phyloP scores from a whole-genome alignment of 164 flowering plant species.

The Saururus chinensis region DNA sequence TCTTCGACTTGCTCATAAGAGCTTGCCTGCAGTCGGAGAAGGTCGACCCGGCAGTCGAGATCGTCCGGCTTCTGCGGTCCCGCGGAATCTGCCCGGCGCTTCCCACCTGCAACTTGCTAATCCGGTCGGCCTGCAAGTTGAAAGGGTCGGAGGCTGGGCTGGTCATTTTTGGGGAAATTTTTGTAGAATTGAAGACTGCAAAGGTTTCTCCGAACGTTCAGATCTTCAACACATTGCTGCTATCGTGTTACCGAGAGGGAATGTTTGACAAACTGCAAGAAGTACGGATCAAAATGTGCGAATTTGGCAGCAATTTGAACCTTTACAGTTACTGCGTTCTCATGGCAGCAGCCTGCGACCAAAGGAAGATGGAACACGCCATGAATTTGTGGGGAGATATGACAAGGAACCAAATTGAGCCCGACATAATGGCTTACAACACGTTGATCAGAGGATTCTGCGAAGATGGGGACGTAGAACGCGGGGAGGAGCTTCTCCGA shows the following conservation, averaged over 20 bases:
- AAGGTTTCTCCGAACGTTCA: slow-evolving; percentile 41
- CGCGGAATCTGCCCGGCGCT: slow-evolving; percentile 32
- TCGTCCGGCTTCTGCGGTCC: slow-evolving; percentile 40
- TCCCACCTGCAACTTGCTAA: slow-evolving; percentile 45
- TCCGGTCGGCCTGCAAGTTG: slow-evolving; percentile 28
- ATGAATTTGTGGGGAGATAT: slow-evolving; percentile 59
- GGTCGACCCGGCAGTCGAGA: slow-evolving; percentile 35
- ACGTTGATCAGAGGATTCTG: slow-evolving; percentile 65
- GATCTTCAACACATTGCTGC: slow-evolving; percentile 57
- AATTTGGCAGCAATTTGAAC: slow-evolving; percentile 31
- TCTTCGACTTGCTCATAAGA: slow-evolving; percentile 66
- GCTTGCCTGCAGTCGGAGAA: slow-evolving; percentile 41
- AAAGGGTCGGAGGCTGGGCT: slow-evolving; percentile 36
- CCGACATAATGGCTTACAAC: slow-evolving; percentile 58
- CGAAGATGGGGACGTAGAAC: slow-evolving; percentile 27
- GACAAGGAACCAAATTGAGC: slow-evolving; percentile 28
- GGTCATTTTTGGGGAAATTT: slow-evolving; percentile 38
- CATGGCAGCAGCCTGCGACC: slow-evolving; percentile 51
- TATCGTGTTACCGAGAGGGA: slow-evolving; percentile 40
- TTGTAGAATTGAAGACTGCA: slow-evolving; percentile 11
- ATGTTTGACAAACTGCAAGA: slow-evolving; percentile 35
- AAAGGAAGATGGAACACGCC: slow-evolving; percentile 42
- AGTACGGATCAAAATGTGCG: slow-evolving; percentile 45
- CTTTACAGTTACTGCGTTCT: slow-evolving; percentile 47
- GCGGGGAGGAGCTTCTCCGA: slow-evolving; percentile 46